Percentiles rank a stretch among this genome's conserved stretches.
These are phyloP conservation scores for Pyricularia sp. DNA, from an alignment of 2,329 filamentous ascomycete species.

Conservation along the genomic window DNA sequence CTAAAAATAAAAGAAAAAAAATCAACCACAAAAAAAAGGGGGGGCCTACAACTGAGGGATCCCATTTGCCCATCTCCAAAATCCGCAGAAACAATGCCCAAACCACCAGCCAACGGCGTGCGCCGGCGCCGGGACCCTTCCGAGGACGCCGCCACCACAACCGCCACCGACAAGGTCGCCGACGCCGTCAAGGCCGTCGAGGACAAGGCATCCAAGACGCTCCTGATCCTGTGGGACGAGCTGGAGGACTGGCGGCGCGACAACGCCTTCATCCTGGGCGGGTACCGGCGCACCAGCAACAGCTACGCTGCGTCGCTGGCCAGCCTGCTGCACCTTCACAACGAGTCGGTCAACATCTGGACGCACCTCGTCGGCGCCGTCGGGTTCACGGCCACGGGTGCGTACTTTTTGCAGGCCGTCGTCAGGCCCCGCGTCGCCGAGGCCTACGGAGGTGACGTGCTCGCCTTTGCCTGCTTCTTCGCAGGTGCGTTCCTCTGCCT, in stretches of 20 bases:
- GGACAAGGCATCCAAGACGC: conserved; percentile 23
- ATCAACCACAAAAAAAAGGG: background rate
- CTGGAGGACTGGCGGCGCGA: conserved; percentile 46
- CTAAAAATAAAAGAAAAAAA: background rate
- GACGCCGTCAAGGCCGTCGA: conserved; percentile 22
- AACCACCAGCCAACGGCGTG: background rate
- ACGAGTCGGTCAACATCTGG: conserved; percentile 52
- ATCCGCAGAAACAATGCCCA: background rate
- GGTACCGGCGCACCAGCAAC: conserved; percentile 38
- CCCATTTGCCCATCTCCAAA: background rate
- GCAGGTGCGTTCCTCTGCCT: conserved; percentile 58
- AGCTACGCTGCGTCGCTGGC: conserved; percentile 31
- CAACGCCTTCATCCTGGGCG: conserved; percentile 40
- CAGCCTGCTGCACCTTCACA: conserved; percentile 42
- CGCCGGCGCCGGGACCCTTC: background rate
- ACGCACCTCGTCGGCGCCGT: conserved; percentile 53
- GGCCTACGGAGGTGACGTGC: conserved; percentile 39
- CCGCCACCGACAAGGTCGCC: conserved; percentile 6
- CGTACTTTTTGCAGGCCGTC: conserved; percentile 28
- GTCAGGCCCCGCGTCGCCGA: conserved; percentile 48
- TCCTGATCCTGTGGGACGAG: conserved; percentile 43
- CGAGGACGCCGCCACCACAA: background rate
- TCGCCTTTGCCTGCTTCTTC: conserved; percentile 70
- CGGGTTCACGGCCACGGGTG: conserved; percentile 36
- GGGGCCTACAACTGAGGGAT: background rate